Evolutionary conservation across 495 filamentous ascomycete genomes (phyloP).

Genomic region (Trichoderma virens): DNA sequence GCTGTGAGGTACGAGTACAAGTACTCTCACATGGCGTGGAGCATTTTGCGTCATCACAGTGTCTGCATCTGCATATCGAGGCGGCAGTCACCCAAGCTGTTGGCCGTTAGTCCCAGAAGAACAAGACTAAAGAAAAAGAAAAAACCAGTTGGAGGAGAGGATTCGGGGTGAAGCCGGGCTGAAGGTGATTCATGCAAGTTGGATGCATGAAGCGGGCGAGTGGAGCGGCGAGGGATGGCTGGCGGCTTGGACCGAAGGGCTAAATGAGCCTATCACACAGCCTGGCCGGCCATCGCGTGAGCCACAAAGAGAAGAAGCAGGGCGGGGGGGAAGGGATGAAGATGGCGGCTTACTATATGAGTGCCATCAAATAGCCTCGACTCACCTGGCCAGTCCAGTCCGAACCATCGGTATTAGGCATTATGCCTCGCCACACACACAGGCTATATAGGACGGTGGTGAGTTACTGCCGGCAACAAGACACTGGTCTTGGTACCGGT

Average conservation of each 20-base stretch:
- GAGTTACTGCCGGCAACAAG: too few species aligned
- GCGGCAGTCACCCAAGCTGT: not conserved
- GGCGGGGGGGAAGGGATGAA: too few species aligned
- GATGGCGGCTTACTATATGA: too few species aligned
- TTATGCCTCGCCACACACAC: too few species aligned
- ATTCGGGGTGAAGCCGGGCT: not conserved
- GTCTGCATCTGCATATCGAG: not conserved
- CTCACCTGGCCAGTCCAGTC: too few species aligned
- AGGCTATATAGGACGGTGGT: too few species aligned
- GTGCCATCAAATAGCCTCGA: too few species aligned
- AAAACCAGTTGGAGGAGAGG: not conserved
- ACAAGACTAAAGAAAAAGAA: not conserved
- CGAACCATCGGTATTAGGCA: too few species aligned
- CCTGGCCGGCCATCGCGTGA: not conserved
- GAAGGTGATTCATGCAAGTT: slow-evolving; percentile 2
- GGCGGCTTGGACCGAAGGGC: not conserved
- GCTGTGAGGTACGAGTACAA: too few species aligned
- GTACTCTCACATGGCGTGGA: too few species aligned
- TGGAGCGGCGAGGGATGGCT: not conserved
- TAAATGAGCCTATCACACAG: not conserved
- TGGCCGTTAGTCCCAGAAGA: not conserved
- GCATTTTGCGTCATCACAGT: not conserved
- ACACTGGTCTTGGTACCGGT: too few species aligned
- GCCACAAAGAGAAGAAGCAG: not conserved
- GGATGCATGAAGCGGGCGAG: slow-evolving; percentile 1